Evolutionary conservation across 225 moss, liverwort and hornwort species (phyloP), one percentile per base, ranked within the genome.

Genomic region (Anthoceros angustus): DNA sequence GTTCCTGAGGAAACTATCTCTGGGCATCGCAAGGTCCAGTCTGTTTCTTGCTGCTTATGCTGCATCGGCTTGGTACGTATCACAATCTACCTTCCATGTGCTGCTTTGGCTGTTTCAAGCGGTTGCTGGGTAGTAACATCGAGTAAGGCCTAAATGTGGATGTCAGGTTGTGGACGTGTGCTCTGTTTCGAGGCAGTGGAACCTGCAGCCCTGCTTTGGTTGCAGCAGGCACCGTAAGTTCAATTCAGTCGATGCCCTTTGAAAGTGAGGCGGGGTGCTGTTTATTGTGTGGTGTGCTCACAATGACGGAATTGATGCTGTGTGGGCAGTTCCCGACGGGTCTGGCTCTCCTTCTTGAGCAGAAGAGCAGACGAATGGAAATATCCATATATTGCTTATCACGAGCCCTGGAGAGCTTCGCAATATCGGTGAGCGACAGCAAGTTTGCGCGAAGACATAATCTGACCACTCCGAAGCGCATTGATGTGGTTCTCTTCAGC

Each of bases 301-400:
- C 55, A 60, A 60, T 6, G 18, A 60, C 23, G 55, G 55, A 60
- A 23, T 23, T 60, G 55, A 18, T 60, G 55, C 62, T 0, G 9
- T 66, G 26, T 60, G 46, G 6, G 64, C 83, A 95, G 91, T 95
- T 95, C 75, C 95, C 91, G 18, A 75, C 83, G 49, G 95, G 95
- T 32, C 72, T 87, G 40, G 71, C 95, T 65, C 85, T 91, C 60
- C 72, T 95, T 71, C 76, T 95, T 62, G 95, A 95, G 74, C 90
- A 95, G 79, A 95, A 91, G 69, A 90, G 91, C 42, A 76, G 95
- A n/a, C 95, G 95, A 70, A 91, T 91, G 95, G 95, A 95, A 76
- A 74, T 95, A 67, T 90, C 95, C 8, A 76, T 95, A 18, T 95
- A 95, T 73, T 95, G 95, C 67, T 75, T 91, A 7, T 86, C 95